These are phyloP conservation scores for Dipteronia sinensis DNA, from an alignment of 345 rosid genomes.

Conservation along the genomic window DNA sequence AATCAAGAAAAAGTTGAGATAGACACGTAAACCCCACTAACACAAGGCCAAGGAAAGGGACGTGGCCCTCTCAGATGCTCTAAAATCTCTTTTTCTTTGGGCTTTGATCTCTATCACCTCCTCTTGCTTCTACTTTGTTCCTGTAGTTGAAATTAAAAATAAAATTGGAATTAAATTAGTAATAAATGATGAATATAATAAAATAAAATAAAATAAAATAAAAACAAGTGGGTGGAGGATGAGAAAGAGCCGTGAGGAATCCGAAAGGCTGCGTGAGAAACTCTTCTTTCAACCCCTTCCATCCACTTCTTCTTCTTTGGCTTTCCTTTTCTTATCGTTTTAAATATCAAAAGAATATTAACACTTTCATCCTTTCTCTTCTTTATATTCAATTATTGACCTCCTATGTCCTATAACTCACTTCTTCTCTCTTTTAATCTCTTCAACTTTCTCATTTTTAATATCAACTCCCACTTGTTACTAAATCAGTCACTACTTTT, in stretches of 20 bases:
- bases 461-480: neutral
- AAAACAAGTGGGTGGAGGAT: constrained; percentile 28
- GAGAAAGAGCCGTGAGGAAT: constrained; percentile 46
- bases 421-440: too few species aligned
- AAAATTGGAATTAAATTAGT: too few species aligned
- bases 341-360: neutral
- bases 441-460: constrained; percentile 5
- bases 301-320: neutral
- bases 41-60: constrained; percentile 11
- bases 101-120: too few species aligned
- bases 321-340: constrained; percentile 20
- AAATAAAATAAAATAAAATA: neutral
- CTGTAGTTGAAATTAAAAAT: neutral
- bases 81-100: neutral
- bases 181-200: too few species aligned
- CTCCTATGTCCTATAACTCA: neutral
- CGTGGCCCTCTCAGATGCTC: constrained; percentile 20
- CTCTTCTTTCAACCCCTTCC: constrained; percentile 1
- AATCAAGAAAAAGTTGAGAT: neutral
- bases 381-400: neutral
- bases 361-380: neutral
- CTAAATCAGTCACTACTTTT: neutral
- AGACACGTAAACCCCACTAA: constrained; percentile 27
- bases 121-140: neutral
- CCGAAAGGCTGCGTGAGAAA: constrained; percentile 34